Evolutionary conservation across 768 basidiomycete species (phyloP).

Genomic region (Mycena metata): DNA sequence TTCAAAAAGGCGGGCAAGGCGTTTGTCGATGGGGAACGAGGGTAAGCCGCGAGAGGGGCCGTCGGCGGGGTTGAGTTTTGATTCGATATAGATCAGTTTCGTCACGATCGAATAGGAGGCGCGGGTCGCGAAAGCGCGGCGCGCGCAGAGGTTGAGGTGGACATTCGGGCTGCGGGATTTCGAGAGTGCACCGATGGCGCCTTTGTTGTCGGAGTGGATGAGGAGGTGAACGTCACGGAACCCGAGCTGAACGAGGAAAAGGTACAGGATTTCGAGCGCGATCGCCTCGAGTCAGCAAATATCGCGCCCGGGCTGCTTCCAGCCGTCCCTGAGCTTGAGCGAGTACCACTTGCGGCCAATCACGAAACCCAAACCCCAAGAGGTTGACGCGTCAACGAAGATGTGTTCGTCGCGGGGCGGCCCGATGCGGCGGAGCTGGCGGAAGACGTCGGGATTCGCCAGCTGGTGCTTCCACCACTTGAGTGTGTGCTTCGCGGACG

Average conservation of each 20-base stretch:
- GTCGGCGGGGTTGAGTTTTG: background rate
- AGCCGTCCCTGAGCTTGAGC: background rate
- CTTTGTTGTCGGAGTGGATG: background rate
- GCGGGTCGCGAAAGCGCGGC: background rate
- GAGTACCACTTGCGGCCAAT: background rate
- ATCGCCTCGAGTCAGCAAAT: background rate
- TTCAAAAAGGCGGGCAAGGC: background rate
- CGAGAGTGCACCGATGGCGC: background rate
- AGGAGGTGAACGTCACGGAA: background rate
- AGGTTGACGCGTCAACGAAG: slow-evolving; percentile 55
- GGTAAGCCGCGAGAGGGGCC: background rate
- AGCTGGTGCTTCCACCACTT: slow-evolving; percentile 49
- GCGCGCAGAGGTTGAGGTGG: background rate
- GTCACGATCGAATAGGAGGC: background rate
- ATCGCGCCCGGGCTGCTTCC: background rate
- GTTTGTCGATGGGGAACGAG: background rate
- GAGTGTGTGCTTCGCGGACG: slow-evolving; percentile 44
- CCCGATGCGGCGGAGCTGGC: slow-evolving; percentile 32
- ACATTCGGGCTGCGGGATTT: background rate
- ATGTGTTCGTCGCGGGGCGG: slow-evolving; percentile 36
- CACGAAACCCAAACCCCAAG: background rate
- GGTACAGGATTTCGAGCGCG: background rate
- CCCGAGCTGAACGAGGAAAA: background rate
- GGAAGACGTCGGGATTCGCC: background rate
- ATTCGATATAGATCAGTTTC: background rate